Base-by-base conservation (phyloP, 345 rosid genomes). In the Gossypium australe region DNA sequence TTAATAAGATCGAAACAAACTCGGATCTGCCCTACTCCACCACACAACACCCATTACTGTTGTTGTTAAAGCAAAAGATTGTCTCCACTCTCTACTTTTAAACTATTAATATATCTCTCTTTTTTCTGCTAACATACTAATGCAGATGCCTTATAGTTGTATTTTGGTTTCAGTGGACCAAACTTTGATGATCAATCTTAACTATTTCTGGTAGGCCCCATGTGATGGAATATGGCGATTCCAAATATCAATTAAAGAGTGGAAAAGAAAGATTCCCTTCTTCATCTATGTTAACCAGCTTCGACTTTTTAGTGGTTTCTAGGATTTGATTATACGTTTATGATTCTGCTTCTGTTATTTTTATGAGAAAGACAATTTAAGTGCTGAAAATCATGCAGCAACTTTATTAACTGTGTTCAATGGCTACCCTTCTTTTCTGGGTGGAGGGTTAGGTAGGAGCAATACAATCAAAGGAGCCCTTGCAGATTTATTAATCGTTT, bases 401-500 rank as follows among this genome's bases (percentile, higher is more conserved):
- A 9, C 69, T 62, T 47, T 17, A 24, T 44, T 45, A 24, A 3
- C 17, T 17, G 44, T 61, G 38, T 60, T 60, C 68, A 60, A 11
- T 73, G 68, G 44, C 56, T 73, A 27, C 47, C 76, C 76, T 25
- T 73, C 59, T 73, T 61, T 73, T 48, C 17, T 14, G 60, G 58
- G 48, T 73, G 47, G 59, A 73, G 69, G 11, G 44, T 63, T 60
- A 27, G 59, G 69, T 73, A 27, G 29, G 10, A 45, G 58, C 24
- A 22, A 59, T 43, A 4, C 47, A 4, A 45, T 57, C 17, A 24
- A 57, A 22, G 20, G n/a, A 45, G 59, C 24, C 18, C n/a, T 25
- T 49, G 0, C 43, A 71, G 18, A 67, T 12, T 5, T 20, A 9
- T n/a, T 25, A 13, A 12, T 20, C 13, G 16, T 10, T 10, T 5